A percentile compares a stretch with the other conserved stretches of the same genome.
Conservation (phyloP, 169 alveolate species). For the Plasmodium gallinaceum region DNA sequence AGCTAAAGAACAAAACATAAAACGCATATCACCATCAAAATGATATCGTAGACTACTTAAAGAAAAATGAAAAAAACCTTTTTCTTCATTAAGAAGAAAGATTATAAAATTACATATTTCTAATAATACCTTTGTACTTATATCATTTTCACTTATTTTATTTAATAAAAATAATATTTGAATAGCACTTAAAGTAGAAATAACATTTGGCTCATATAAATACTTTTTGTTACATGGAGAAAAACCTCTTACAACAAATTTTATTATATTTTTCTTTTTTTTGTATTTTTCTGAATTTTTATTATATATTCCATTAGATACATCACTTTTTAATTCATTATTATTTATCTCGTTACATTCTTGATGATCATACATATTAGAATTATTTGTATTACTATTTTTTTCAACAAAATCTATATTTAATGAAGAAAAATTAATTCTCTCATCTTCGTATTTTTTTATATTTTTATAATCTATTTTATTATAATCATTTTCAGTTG, state of each 20-base stretch:
- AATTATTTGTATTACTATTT: neutral
- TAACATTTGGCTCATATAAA: slow-evolving; percentile 64
- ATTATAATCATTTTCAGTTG: slow-evolving; percentile 2
- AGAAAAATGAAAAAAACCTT: slow-evolving; percentile 50
- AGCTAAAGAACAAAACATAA: slow-evolving; percentile 47
- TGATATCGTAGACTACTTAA: slow-evolving; percentile 23
- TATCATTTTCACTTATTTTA: slow-evolving; percentile 54
- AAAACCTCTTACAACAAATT: slow-evolving; percentile 56
- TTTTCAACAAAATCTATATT: neutral
- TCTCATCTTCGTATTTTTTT: neutral
- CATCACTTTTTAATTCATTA: neutral
- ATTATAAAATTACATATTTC: slow-evolving; percentile 49
- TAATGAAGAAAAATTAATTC: neutral
- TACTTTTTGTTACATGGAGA: slow-evolving; percentile 50
- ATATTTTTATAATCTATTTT: neutral
- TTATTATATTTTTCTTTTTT: slow-evolving; percentile 34
- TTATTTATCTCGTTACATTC: neutral
- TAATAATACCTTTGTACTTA: slow-evolving; percentile 43
- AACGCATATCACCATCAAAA: slow-evolving; percentile 73
- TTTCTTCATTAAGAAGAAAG: slow-evolving; percentile 47
- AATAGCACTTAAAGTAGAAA: slow-evolving; percentile 78
- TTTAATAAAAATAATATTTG: slow-evolving; percentile 73
- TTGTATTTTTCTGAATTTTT: neutral
- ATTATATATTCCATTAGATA: neutral
- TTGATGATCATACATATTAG: neutral